Percentiles rank a stretch among this genome's conserved stretches.
Evolutionary conservation across 352 stramenopile species (phyloP).

Genomic region (Phytophthora cryptogea): DNA sequence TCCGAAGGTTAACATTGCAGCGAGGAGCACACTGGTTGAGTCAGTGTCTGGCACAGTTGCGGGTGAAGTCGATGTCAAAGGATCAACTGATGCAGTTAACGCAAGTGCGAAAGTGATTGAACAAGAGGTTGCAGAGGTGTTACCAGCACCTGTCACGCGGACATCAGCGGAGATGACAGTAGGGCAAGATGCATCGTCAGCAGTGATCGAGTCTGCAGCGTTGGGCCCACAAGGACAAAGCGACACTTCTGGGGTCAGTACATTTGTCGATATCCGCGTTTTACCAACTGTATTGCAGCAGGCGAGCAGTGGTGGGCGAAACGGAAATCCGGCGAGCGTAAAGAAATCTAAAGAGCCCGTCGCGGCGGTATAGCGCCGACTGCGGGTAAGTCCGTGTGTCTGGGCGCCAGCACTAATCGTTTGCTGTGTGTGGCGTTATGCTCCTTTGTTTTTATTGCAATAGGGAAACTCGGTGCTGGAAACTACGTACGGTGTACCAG

Average conservation of each 20-base stretch:
- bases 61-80: background rate
- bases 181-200: constrained; percentile 1
- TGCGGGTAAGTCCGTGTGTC: constrained; percentile 32
- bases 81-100: background rate
- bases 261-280: constrained; percentile 26
- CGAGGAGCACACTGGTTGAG: constrained; percentile 5
- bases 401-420: constrained; percentile 34
- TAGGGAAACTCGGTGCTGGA: constrained; percentile 14
- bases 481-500: constrained; percentile 4
- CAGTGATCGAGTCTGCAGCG: background rate
- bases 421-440: constrained; percentile 38
- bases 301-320: constrained; percentile 29
- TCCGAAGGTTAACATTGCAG: constrained; percentile 9
- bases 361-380: constrained; percentile 24
- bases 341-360: constrained; percentile 44
- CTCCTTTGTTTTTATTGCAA: constrained; percentile 20
- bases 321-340: constrained; percentile 32
- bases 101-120: constrained; percentile 9
- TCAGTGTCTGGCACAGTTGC: background rate
- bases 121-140: constrained; percentile 7
- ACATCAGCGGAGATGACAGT: constrained; percentile 5
- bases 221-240: constrained; percentile 10
- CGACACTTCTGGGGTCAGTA: constrained; percentile 40
- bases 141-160: background rate
- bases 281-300: constrained; percentile 28